These are phyloP conservation scores for Paracamarosporium sp. DNA, from an alignment of 2,329 filamentous ascomycete species.

Conservation along the genomic window DNA sequence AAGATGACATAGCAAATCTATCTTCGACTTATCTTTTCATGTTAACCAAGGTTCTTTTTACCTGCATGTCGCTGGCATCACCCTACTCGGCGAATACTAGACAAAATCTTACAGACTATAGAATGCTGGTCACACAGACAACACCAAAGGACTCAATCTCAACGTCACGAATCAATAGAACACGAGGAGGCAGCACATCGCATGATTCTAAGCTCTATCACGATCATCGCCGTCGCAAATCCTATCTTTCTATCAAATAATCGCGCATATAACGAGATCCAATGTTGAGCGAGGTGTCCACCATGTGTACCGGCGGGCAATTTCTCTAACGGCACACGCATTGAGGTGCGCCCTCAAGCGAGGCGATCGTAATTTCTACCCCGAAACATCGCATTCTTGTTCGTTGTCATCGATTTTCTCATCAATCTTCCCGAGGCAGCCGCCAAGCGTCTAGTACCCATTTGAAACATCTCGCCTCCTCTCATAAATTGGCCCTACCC, in stretches of 20 bases:
- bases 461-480: conserved; percentile 10
- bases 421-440: conserved; percentile 3
- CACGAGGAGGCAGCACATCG: too few species aligned
- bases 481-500: conserved; percentile 6
- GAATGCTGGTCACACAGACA: too few species aligned
- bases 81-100: too few species aligned
- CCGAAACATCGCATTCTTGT: not conserved
- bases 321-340: not conserved
- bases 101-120: too few species aligned
- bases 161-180: too few species aligned
- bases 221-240: not conserved
- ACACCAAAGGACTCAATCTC: too few species aligned
- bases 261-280: not conserved
- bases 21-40: too few species aligned
- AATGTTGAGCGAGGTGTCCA: not conserved
- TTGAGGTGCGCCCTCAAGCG: not conserved
- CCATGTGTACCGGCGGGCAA: not conserved
- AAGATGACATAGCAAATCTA: too few species aligned
- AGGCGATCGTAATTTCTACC: not conserved
- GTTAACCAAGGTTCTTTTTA: too few species aligned
- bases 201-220: not conserved
- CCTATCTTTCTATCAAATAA: not conserved
- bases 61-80: too few species aligned
- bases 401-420: not conserved
- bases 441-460: not conserved